A percentile compares a stretch with the other conserved stretches of the same genome.
These are phyloP conservation scores for Fusarium humuli DNA, from an alignment of 2,329 filamentous ascomycete genomes.

Conservation along the genomic window DNA sequence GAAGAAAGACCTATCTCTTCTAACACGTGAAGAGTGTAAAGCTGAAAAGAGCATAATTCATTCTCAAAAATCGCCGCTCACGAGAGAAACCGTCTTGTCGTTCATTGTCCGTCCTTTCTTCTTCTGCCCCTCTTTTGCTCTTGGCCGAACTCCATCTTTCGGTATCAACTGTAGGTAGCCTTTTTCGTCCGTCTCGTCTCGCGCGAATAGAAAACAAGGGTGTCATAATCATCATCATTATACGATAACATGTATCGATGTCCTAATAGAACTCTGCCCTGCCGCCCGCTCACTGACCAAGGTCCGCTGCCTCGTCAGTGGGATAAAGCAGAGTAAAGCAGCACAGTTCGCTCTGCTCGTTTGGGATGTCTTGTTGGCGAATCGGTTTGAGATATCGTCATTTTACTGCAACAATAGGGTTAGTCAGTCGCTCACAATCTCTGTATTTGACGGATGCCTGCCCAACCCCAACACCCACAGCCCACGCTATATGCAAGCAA, in stretches of 20 bases:
- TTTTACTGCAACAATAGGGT: conserved; percentile 22
- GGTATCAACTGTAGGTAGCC: conserved; percentile 13
- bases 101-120: conserved; percentile 8
- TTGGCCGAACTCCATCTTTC: conserved; percentile 22
- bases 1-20: conserved; percentile 2
- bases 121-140: conserved; percentile 21
- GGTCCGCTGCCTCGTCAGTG: conserved; percentile 13
- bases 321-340: conserved; percentile 1
- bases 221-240: conserved; percentile 32
- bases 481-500: conserved; percentile 40
- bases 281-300: conserved; percentile 25
- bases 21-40: conserved; percentile 8
- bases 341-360: conserved; percentile 25
- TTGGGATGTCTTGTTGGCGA: conserved; percentile 16
- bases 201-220: conserved; percentile 21
- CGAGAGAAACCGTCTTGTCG: conserved; percentile 7
- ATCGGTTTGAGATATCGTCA: conserved; percentile 27
- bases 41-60: conserved; percentile 5
- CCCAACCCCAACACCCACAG: conserved; percentile 23
- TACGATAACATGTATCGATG: conserved; percentile 17
- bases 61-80: conserved; percentile 9
- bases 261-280: conserved; percentile 15
- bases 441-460: conserved; percentile 1
- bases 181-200: conserved; percentile 16
- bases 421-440: conserved; percentile 33